A percentile compares a stretch with the other conserved stretches of the same genome.
Conservation (phyloP, 23 red algal genomes). For the Gracilaria caudata region DNA sequence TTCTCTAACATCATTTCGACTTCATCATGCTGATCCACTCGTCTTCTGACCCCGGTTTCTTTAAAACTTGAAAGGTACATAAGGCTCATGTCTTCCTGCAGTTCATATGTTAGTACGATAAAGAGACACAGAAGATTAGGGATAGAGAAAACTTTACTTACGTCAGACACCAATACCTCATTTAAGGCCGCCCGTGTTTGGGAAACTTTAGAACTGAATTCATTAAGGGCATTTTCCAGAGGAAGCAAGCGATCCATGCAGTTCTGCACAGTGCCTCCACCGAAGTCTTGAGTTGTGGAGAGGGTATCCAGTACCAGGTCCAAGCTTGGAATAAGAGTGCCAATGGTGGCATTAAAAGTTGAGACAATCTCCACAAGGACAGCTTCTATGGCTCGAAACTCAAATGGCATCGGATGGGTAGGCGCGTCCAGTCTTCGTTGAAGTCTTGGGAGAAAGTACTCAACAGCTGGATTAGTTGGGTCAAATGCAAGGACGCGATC, state of each 20-base stretch:
- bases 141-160: constrained; percentile 20
- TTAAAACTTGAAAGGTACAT: constrained; percentile 93
- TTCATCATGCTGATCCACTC: constrained; percentile 96
- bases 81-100: constrained; percentile 92
- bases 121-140: background rate
- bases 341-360: constrained; percentile 60
- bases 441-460: constrained; percentile 83
- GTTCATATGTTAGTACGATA: background rate
- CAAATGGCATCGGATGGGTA: constrained; percentile 88
- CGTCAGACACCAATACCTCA: constrained; percentile 91
- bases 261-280: constrained; percentile 64
- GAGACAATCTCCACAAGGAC: constrained; percentile 92
- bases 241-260: constrained; percentile 94
- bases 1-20: constrained; percentile 99
- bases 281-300: constrained; percentile 71
- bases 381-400: constrained; percentile 95
- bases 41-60: constrained; percentile 79
- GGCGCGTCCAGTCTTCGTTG: constrained; percentile 63
- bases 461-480: constrained; percentile 82
- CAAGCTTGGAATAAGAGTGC: constrained; percentile 76
- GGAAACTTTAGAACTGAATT: constrained; percentile 70
- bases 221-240: constrained; percentile 93
- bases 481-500: constrained; percentile 94
- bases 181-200: constrained; percentile 82
- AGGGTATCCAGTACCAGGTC: constrained; percentile 83